phyloP scores from a whole-genome alignment of 2,329 filamentous ascomycete genomes.

The Cladobotryum protrusum region DNA sequence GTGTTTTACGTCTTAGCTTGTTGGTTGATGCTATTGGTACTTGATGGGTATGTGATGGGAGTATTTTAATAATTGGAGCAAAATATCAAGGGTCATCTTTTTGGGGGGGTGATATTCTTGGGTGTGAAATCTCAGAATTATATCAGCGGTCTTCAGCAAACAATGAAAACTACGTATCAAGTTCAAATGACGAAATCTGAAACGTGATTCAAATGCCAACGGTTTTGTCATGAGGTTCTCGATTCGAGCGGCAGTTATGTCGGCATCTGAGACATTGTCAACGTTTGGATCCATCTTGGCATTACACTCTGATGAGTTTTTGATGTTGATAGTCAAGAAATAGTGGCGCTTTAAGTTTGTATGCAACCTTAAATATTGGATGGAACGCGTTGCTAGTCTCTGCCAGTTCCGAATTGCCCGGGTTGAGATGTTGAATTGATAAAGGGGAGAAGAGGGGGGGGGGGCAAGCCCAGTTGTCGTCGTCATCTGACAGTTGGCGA shows the following conservation, averaged over 20 bases:
- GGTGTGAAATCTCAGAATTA: slow-evolving; percentile 2
- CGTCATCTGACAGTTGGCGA: not conserved
- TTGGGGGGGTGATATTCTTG: not conserved
- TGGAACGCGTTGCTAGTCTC: not conserved
- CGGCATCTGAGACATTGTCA: no score
- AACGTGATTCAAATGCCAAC: no score
- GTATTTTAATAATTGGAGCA: not conserved
- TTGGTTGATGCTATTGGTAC: slow-evolving; percentile 7
- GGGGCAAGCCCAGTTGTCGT: not conserved
- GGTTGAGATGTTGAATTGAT: not conserved
- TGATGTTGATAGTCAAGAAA: no score
- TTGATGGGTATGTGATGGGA: no score
- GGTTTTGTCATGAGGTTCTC: no score
- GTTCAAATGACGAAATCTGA: no score
- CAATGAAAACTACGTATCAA: no score
- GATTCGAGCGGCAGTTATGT: no score
- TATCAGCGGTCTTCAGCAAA: not conserved
- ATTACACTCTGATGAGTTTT: no score
- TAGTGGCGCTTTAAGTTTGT: no score
- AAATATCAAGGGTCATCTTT: slow-evolving; percentile 8
- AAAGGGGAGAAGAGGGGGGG: not conserved
- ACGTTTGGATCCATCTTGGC: no score
- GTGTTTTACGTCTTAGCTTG: slow-evolving; percentile 7
- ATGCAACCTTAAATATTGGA: not conserved
- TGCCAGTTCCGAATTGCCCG: not conserved